Conservation (phyloP, 2,329 filamentous ascomycete genomes). For the Macrophomina phaseolina region DNA sequence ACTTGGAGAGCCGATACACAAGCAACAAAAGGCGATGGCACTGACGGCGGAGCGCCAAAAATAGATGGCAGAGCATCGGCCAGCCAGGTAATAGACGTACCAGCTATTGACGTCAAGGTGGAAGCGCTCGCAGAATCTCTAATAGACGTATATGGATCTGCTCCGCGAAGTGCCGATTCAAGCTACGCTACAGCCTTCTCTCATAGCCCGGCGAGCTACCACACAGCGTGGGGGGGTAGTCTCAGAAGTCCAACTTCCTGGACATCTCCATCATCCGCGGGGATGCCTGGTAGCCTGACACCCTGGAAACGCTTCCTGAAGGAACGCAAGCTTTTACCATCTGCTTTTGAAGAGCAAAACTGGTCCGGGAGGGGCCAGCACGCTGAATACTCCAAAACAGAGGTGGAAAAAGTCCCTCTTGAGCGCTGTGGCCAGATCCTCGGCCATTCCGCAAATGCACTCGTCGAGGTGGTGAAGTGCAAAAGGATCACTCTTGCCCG, state of each 20-base stretch:
- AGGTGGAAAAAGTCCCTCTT: slow-evolving; percentile 21
- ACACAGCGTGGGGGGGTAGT: neutral
- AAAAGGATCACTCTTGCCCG: slow-evolving; percentile 30
- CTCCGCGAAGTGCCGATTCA: no score
- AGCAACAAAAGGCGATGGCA: no score
- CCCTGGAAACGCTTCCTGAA: neutral
- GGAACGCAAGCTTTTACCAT: neutral
- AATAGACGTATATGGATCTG: neutral
- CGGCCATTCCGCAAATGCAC: slow-evolving; percentile 28
- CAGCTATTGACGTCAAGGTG: no score
- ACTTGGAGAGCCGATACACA: no score
- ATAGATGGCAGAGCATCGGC: no score
- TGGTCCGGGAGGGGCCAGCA: slow-evolving; percentile 36
- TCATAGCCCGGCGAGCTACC: neutral
- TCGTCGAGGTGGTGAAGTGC: slow-evolving; percentile 32
- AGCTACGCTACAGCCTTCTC: neutral
- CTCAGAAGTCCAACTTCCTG: neutral
- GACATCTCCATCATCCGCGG: neutral
- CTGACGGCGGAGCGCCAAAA: no score
- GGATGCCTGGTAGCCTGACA: neutral
- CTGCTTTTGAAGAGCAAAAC: slow-evolving; percentile 33
- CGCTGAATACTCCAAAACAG: slow-evolving; percentile 19
- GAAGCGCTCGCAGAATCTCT: no score
- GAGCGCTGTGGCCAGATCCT: slow-evolving; percentile 11
- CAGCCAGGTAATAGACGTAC: no score